These are phyloP conservation scores for Agrocybe pediades DNA, from an alignment of 768 basidiomycete genomes.

Conservation along the genomic window DNA sequence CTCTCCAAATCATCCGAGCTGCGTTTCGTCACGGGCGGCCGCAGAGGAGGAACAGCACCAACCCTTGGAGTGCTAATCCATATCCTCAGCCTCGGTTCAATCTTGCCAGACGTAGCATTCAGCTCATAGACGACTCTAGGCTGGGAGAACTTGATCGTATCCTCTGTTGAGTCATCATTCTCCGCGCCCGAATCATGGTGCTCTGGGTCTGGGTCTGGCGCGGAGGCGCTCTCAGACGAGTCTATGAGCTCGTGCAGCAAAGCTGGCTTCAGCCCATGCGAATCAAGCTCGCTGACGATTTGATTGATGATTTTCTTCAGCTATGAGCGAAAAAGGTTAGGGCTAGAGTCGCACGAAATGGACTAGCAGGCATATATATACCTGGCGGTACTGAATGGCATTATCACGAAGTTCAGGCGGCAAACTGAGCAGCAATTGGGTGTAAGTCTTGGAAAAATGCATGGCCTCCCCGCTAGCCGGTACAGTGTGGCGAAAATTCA, in stretches of 20 bases:
- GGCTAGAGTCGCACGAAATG: not conserved
- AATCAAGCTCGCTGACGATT: slow-evolving; percentile 75
- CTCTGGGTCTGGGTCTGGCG: not conserved
- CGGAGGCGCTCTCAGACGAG: not conserved
- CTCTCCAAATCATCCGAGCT: too few species aligned
- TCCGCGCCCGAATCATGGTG: not conserved
- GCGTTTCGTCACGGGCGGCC: not conserved
- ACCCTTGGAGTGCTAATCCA: slow-evolving; percentile 32
- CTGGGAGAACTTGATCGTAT: slow-evolving; percentile 5
- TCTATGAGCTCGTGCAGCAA: slow-evolving; percentile 46
- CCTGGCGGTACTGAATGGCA: slow-evolving; percentile 85
- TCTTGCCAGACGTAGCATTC: slow-evolving; percentile 41
- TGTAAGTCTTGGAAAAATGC: slow-evolving; percentile 77
- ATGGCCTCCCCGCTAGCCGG: slow-evolving; percentile 32
- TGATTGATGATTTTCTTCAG: slow-evolving; percentile 90
- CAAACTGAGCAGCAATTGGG: slow-evolving; percentile 60
- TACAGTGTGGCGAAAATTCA: not conserved
- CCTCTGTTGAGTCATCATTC: not conserved
- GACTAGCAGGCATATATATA: slow-evolving; percentile 23
- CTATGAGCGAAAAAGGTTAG: slow-evolving; percentile 35
- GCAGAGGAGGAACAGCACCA: not conserved
- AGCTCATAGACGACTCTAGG: slow-evolving; percentile 60
- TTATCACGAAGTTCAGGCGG: slow-evolving; percentile 78
- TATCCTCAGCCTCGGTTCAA: slow-evolving; percentile 61
- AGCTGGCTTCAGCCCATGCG: slow-evolving; percentile 60